Evolutionary conservation across 108 stramenopile genomes (phyloP).

Genomic region (Cyclotella atomus): DNA sequence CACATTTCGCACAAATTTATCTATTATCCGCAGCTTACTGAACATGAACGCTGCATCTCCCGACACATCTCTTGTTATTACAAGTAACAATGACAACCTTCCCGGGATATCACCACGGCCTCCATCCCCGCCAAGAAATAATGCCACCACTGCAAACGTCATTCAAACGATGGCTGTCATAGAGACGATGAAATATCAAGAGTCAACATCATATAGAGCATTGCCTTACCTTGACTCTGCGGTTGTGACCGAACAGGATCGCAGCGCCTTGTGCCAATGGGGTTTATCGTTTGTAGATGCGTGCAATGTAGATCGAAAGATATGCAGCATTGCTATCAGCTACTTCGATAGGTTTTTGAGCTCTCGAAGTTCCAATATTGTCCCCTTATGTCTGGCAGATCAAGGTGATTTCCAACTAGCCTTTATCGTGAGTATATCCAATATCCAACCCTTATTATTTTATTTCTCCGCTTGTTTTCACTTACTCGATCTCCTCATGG

Average conservation of each 20-base stretch:
- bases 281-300: background rate
- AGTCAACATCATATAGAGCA: background rate
- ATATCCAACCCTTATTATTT: too few relatives aligned
- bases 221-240: background rate
- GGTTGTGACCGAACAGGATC: background rate
- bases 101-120: background rate
- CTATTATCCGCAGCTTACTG: too few relatives aligned
- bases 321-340: background rate
- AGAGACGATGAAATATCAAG: background rate
- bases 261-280: background rate
- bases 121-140: background rate
- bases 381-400: background rate
- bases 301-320: background rate
- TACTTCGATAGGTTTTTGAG: conserved; percentile 8
- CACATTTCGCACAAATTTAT: too few relatives aligned
- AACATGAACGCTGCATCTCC: too few relatives aligned
- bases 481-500: background rate
- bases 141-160: background rate
- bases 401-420: background rate
- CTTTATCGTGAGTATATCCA: background rate
- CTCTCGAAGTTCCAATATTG: background rate
- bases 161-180: background rate
- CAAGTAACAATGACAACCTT: background rate
- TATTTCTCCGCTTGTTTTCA: background rate
- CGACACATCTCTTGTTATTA: too few relatives aligned